A percentile compares a stretch with the other conserved stretches of the same genome.
These are phyloP conservation scores for Lantana camara DNA, from an alignment of 257 asterid genomes.

Conservation along the genomic window DNA sequence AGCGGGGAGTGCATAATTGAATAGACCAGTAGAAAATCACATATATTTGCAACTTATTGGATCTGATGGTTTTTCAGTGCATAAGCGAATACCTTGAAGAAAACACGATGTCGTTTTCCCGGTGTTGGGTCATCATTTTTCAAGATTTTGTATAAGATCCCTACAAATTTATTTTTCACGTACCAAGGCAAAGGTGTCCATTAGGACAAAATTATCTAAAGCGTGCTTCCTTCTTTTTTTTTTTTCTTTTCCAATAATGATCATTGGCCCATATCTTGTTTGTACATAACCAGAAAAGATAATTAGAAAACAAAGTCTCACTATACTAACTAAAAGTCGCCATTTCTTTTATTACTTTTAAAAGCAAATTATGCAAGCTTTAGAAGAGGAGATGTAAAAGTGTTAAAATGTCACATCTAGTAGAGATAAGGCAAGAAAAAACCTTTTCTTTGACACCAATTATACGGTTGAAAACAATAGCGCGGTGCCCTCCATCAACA, in stretches of 20 bases:
- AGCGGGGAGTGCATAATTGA: not conserved
- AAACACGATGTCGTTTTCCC: not conserved
- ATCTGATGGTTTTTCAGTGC: not conserved
- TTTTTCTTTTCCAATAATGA: no score
- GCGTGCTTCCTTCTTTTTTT: no score
- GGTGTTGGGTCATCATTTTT: not conserved
- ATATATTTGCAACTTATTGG: no score
- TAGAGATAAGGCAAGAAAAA: slow-evolving; percentile 4
- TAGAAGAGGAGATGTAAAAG: not conserved
- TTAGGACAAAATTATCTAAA: not conserved
- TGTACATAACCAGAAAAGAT: slow-evolving; percentile 4
- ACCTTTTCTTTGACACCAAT: slow-evolving; percentile 82
- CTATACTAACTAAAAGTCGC: not conserved
- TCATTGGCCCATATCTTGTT: not conserved
- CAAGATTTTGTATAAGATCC: slow-evolving; percentile 6
- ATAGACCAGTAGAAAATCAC: not conserved
- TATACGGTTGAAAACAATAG: slow-evolving; percentile 84
- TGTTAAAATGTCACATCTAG: slow-evolving; percentile 15
- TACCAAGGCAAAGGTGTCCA: slow-evolving; percentile 10
- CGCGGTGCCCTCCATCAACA: slow-evolving; percentile 95
- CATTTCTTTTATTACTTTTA: not conserved
- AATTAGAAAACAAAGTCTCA: not conserved
- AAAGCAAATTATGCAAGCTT: slow-evolving; percentile 5
- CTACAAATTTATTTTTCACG: not conserved
- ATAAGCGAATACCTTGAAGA: slow-evolving; percentile 1